Base-by-base conservation (phyloP, 768 basidiomycete species). In the Mycena epipterygia region DNA sequence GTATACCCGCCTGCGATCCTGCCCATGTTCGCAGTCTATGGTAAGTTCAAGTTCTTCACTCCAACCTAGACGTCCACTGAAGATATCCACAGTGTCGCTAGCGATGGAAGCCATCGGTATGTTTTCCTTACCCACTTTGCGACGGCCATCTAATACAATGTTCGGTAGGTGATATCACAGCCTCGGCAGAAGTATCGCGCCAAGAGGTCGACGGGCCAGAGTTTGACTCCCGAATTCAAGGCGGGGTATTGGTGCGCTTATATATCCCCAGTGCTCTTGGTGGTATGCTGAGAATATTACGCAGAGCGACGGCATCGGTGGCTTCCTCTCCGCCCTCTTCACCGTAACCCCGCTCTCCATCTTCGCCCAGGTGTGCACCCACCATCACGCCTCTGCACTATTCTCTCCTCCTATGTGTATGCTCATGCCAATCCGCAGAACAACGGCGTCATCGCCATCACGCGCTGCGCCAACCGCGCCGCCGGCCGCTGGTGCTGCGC, bases 191-290 rank as follows among this genome's bases (percentile, higher is more conserved):
- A 78, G 93, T 94, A 16, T 95, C 93, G 3, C 88, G 89, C 13
- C 84, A 93, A n/a, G 80, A 85, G 12, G 93, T 96, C 32, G 86
- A 89, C 27, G 61, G 94, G 0, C 84, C 85, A 12, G 89, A 93
- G 59, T 96, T 95, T 78, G 94, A 96, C 78, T 87, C 89, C 0
- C 87, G 94, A 16, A 92, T 96, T 37, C 94, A 95, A 80, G 94
- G 95, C 13, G 95, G 95, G 25, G 84, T 96, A 37, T 83, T 95
- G 74, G 90, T 90, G 70, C 13, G 84, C 77, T 6, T 12, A n/a
- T n/a, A n/a, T n/a, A n/a, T n/a, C n/a, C n/a, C n/a, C n/a, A n/a
- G n/a, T n/a, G n/a, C n/a, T n/a, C n/a, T n/a, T n/a, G n/a, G n/a
- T n/a, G n/a, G n/a, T n/a, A n/a, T n/a, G 39, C 39, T 8, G 4